Base-by-base conservation (phyloP, 2,329 filamentous ascomycete genomes). In the Fusarium abutilonis region DNA sequence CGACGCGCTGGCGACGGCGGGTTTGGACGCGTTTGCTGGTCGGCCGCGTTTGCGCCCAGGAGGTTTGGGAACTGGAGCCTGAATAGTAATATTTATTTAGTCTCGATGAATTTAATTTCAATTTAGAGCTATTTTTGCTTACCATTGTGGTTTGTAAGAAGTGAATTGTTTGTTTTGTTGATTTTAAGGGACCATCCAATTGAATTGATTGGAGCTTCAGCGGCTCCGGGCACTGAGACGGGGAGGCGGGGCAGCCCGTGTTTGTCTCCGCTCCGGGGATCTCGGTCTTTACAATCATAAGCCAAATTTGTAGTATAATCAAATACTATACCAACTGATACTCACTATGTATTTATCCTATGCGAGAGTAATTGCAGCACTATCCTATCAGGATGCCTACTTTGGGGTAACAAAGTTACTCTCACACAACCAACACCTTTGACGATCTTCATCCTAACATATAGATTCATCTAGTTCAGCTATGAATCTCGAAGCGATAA, bases 1-100 rank as follows among this genome's bases (percentile, higher is more conserved):
- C 43, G 69, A 70, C 69, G 70, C 70, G 73, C 56, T 62, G 57
- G 57, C 44, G 38, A 15, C 21, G 32, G 52, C 54, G 23, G 72
- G 56, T 60, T 72, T 76, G 52, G 76, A 75, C 77, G 78, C 78
- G 78, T 77, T 77, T 29, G 76, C 67, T 11, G 75, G 77, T 36
- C 76, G 74, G 50, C 77, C 77, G 70, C 79, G 79, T 68, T 80
- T 81, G 63, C 79, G 79, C 64, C 77, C 78, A 49, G 73, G 73
- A 26, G 68, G 68, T 29, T 72, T 63, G 49, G 72, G 66, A 34
- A 67, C 61, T 39, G 68, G 61, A 14, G 72, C 63, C 71, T 74
- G 35, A 4, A 19, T 8, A 2, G 10, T 17, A 31, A 10, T 31
- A 9, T 9, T 15, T 39, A 34, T 57, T 45, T 45, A 44, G 19